Evolutionary conservation across 257 asterid species (phyloP).

Genomic region (Penstemon newberryi): DNA sequence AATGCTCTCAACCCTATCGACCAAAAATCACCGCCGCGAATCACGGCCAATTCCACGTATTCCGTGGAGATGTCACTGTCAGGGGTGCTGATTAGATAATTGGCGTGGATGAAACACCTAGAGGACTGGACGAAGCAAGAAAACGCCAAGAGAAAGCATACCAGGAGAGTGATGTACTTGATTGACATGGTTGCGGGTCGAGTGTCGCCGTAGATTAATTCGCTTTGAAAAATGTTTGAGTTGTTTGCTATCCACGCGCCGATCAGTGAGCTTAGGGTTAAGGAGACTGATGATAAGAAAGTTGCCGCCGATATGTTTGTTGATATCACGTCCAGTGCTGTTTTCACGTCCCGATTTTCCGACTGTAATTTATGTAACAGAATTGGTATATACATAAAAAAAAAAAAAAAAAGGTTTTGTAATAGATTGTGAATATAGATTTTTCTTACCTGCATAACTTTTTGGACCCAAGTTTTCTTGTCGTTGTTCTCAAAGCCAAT

Average conservation of each 20-base stretch:
- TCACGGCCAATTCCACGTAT: constrained; percentile 53
- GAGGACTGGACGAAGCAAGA: constrained; percentile 74
- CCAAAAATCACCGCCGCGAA: constrained; percentile 75
- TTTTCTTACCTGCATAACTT: constrained; percentile 51
- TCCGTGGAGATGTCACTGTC: constrained; percentile 40
- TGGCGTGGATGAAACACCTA: constrained; percentile 65
- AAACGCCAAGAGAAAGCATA: constrained; percentile 61
- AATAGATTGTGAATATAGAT: background rate
- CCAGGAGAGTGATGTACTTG: constrained; percentile 55
- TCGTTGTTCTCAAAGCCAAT: constrained; percentile 70
- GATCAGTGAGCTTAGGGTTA: constrained; percentile 56
- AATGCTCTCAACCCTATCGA: constrained; percentile 65
- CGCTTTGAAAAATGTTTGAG: constrained; percentile 52
- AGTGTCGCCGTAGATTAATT: constrained; percentile 66
- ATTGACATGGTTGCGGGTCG: constrained; percentile 62
- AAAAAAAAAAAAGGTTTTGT: too few relatives aligned
- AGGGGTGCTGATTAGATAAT: constrained; percentile 58
- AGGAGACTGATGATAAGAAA: constrained; percentile 49
- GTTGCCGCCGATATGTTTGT: constrained; percentile 55
- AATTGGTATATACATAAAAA: too few relatives aligned
- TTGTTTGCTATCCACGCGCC: constrained; percentile 76
- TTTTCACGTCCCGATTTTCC: constrained; percentile 40
- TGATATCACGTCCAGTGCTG: constrained; percentile 53
- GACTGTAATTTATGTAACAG: constrained; percentile 27
- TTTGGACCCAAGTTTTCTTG: constrained; percentile 59